Conservation (phyloP, 768 basidiomycete species). For the Cystofilobasidium bisporidii region DNA sequence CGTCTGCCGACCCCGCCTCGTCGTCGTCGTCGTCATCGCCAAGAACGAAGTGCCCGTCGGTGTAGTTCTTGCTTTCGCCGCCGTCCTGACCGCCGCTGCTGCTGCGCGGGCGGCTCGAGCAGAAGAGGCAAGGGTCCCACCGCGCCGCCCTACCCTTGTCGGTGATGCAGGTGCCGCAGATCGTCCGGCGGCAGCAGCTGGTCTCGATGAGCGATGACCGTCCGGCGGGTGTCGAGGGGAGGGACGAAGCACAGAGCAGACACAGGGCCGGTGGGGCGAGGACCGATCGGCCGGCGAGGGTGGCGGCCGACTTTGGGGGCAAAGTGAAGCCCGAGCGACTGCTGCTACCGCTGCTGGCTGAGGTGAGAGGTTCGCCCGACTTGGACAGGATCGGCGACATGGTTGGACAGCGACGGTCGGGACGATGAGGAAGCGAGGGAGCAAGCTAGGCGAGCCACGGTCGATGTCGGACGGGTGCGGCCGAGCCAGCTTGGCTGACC, state of each 20-base stretch:
- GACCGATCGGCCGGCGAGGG: not conserved
- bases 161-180: slow-evolving; percentile 53
- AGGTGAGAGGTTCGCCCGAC: too few species aligned
- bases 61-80: slow-evolving; percentile 15
- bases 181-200: slow-evolving; percentile 55
- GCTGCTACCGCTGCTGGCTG: too few species aligned
- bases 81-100: slow-evolving; percentile 44
- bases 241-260: slow-evolving; percentile 22
- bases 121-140: slow-evolving; percentile 64
- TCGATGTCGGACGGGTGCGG: too few species aligned
- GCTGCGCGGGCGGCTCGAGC: slow-evolving; percentile 48
- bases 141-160: slow-evolving; percentile 55
- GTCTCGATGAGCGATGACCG: slow-evolving; percentile 39
- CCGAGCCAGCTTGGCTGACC: too few species aligned
- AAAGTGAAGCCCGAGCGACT: not conserved
- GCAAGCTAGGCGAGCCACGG: too few species aligned
- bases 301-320: not conserved
- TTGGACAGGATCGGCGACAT: too few species aligned
- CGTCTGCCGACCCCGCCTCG: slow-evolving; percentile 31
- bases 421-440: too few species aligned
- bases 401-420: too few species aligned
- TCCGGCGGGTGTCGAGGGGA: not conserved
- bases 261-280: slow-evolving; percentile 16
- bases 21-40: slow-evolving; percentile 54
- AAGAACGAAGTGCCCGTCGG: slow-evolving; percentile 59